A percentile compares a stretch with the other conserved stretches of the same genome.
Evolutionary conservation across 1,284 basidiomycete genomes (phyloP).

Genomic region (Sanghuangporus baumii): DNA sequence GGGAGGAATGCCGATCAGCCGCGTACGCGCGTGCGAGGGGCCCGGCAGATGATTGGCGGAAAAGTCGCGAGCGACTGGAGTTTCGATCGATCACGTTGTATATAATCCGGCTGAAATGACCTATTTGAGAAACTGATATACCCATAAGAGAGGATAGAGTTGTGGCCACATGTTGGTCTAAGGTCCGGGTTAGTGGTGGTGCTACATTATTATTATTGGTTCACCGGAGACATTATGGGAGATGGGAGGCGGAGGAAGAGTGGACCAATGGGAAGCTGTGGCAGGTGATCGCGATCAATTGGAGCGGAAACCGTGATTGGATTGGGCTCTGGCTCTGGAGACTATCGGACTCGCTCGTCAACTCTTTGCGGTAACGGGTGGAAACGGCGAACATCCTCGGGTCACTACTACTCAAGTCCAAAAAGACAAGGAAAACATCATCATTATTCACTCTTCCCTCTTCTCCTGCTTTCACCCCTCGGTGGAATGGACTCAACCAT

Average conservation of each 20-base stretch:
- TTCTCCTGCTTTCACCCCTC: neutral
- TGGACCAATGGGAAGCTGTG: neutral
- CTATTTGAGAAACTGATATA: neutral
- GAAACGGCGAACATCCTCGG: neutral
- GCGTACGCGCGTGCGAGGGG: neutral
- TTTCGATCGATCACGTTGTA: neutral
- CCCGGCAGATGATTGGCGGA: neutral
- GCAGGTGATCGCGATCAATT: neutral
- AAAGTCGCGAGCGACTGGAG: neutral
- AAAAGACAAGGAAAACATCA: neutral
- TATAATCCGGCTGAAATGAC: neutral
- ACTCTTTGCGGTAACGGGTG: neutral
- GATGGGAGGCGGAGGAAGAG: neutral
- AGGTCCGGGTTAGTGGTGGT: too few relatives aligned
- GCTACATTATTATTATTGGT: too few relatives aligned
- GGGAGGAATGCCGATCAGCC: neutral
- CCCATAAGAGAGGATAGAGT: neutral
- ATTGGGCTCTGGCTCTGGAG: neutral
- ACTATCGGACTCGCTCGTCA: neutral
- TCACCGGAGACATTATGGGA: neutral
- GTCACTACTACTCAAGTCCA: neutral
- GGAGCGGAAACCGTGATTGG: neutral
- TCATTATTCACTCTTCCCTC: neutral
- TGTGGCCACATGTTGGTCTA: too few relatives aligned
- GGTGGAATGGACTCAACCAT: neutral